These are phyloP conservation scores for Plenodomus biglobosus DNA, from an alignment of 2,329 filamentous ascomycete genomes.

Conservation along the genomic window DNA sequence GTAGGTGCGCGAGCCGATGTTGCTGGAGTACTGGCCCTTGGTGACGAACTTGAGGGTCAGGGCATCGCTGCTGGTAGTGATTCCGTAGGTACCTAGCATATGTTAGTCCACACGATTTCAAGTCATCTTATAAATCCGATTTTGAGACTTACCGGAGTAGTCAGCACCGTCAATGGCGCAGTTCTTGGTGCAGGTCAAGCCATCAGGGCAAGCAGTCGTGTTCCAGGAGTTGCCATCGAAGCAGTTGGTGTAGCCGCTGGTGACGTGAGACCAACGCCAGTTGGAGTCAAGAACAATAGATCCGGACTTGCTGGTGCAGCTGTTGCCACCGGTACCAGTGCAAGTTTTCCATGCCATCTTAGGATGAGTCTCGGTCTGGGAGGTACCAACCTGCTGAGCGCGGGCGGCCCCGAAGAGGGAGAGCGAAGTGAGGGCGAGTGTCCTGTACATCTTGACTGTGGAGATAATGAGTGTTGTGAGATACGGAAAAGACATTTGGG, in stretches of 20 bases:
- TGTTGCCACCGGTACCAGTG: conserved; percentile 43
- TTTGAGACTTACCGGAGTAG: conserved; percentile 36
- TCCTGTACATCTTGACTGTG: conserved; percentile 44
- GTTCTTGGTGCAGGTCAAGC: conserved; percentile 43
- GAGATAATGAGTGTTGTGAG: conserved; percentile 28
- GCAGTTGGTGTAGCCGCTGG: conserved; percentile 52
- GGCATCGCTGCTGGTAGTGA: conserved; percentile 55
- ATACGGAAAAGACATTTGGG: conserved; percentile 23
- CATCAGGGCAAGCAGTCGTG: conserved; percentile 44
- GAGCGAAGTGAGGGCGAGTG: conserved; percentile 45
- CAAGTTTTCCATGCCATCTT: conserved; percentile 45
- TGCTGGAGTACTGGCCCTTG: conserved; percentile 48
- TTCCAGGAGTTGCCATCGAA: conserved; percentile 52
- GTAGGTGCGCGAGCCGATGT: conserved; percentile 48
- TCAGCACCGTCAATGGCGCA: conserved; percentile 49
- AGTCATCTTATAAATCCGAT: not conserved
- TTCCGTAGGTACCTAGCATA: conserved; percentile 47
- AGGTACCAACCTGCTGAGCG: conserved; percentile 48
- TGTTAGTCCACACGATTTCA: not conserved
- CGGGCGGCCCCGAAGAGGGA: conserved; percentile 44
- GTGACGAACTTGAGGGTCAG: conserved; percentile 62
- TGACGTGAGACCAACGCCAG: conserved; percentile 55
- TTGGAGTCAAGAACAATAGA: conserved; percentile 51
- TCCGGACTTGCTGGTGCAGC: conserved; percentile 43
- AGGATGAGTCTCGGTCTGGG: conserved; percentile 47